phyloP scores from a whole-genome alignment of 805 yeast species.

The Starmerella vaccinii region DNA sequence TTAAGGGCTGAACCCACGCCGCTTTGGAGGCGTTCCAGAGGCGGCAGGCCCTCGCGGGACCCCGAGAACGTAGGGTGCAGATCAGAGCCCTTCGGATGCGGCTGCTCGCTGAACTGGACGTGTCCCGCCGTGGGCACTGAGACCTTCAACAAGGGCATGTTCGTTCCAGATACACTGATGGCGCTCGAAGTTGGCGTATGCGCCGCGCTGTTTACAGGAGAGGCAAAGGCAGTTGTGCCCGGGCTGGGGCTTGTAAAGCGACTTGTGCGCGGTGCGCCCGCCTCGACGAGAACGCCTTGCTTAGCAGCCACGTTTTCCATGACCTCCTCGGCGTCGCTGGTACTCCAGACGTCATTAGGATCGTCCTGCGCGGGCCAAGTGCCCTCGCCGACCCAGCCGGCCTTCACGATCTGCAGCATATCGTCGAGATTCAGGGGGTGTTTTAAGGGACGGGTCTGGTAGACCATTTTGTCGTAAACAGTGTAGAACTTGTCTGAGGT shows the following conservation, averaged over 20 bases:
- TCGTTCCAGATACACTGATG: not conserved
- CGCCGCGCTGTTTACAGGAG: not conserved
- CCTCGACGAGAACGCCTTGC: not conserved
- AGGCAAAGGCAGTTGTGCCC: not conserved
- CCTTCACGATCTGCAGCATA: constrained; percentile 57
- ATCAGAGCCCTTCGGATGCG: constrained; percentile 18
- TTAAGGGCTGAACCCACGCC: constrained; percentile 15
- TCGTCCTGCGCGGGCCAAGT: constrained; percentile 43
- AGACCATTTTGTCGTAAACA: constrained; percentile 60
- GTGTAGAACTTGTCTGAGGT: constrained; percentile 30
- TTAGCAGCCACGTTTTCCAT: not conserved
- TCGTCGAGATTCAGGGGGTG: constrained; percentile 65
- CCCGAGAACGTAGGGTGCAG: not conserved
- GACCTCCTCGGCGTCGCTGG: constrained; percentile 16
- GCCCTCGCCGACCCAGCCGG: constrained; percentile 76
- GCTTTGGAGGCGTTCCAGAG: constrained; percentile 22
- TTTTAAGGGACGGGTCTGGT: constrained; percentile 57
- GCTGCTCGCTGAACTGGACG: constrained; percentile 21
- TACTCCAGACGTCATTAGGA: constrained; percentile 23
- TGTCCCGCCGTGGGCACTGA: not conserved
- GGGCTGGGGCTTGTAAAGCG: not conserved
- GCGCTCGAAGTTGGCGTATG: not conserved
- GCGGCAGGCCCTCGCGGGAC: constrained; percentile 11
- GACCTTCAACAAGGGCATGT: not conserved
- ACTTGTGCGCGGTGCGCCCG: not conserved